Conservation (phyloP, 257 asterid species). For the Capsicum chinense region DNA sequence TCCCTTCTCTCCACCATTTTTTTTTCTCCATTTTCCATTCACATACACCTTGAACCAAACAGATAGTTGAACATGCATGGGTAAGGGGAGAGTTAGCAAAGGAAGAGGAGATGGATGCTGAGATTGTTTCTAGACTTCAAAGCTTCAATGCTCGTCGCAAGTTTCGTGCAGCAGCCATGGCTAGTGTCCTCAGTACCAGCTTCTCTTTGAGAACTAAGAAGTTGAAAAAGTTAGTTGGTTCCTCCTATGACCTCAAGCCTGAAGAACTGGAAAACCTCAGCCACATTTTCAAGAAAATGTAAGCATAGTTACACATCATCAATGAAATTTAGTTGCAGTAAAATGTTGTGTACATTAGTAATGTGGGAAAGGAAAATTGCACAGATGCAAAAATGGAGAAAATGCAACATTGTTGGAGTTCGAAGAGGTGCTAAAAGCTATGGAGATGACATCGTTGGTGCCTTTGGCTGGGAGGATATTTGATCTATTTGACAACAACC, state of each 20-base stretch:
- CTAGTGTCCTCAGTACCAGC: constrained; percentile 80
- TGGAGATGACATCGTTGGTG: constrained; percentile 72
- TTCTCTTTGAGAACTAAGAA: constrained; percentile 69
- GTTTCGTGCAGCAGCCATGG: constrained; percentile 90
- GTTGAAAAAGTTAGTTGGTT: constrained; percentile 73
- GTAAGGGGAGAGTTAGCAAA: constrained; percentile 77
- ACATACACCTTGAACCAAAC: no score
- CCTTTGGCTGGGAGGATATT: constrained; percentile 77
- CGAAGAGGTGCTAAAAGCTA: constrained; percentile 76
- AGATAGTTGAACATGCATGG: constrained; percentile 83
- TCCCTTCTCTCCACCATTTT: no score
- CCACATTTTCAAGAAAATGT: constrained; percentile 70
- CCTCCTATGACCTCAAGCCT: constrained; percentile 76
- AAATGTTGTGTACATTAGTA: no score
- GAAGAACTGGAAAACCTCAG: constrained; percentile 74
- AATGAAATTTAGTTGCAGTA: no score
- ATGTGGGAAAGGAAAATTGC: neutral
- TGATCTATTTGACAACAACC: constrained; percentile 74
- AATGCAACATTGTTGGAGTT: constrained; percentile 72
- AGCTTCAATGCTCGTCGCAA: constrained; percentile 83
- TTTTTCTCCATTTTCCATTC: no score
- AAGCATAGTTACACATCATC: constrained; percentile 13
- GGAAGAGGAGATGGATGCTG: constrained; percentile 81
- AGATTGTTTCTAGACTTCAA: constrained; percentile 67
- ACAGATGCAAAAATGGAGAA: constrained; percentile 70